Conservation (phyloP, 2,329 filamentous ascomycete species). For the Cadophora malorum region DNA sequence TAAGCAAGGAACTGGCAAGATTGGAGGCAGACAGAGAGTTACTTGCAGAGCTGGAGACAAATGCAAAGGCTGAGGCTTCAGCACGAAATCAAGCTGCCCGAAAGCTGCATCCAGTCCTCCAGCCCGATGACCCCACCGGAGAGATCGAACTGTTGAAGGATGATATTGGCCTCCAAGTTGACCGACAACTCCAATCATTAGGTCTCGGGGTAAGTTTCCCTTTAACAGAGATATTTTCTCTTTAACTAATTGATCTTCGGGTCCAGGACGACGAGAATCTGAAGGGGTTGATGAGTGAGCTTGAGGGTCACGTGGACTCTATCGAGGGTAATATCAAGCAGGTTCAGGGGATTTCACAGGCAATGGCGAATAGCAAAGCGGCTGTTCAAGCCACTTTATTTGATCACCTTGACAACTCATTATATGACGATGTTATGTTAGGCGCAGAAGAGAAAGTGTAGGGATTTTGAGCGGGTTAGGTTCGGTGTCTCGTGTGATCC, state of each 20-base stretch:
- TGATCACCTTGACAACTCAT: conserved; percentile 38
- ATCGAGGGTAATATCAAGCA: conserved; percentile 44
- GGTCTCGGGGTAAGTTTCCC: conserved; percentile 36
- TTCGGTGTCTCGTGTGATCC: conserved; percentile 8
- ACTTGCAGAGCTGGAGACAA: conserved; percentile 59
- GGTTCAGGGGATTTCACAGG: conserved; percentile 41
- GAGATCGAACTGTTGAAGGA: conserved; percentile 30
- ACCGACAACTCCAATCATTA: conserved; percentile 11
- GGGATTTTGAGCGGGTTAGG: neutral
- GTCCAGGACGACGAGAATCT: conserved; percentile 41
- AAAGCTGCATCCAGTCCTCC: conserved; percentile 44
- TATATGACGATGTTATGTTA: conserved; percentile 44
- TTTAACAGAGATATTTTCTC: neutral
- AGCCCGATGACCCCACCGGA: conserved; percentile 25
- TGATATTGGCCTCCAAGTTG: conserved; percentile 30
- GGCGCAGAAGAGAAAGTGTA: conserved; percentile 30
- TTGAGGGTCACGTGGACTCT: conserved; percentile 44
- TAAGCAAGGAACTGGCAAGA: conserved; percentile 60
- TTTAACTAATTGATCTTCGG: conserved; percentile 24
- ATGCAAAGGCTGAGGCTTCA: conserved; percentile 60
- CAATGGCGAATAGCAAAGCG: conserved; percentile 43
- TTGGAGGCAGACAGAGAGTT: conserved; percentile 62
- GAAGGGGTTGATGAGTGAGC: conserved; percentile 36
- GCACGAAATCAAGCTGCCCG: conserved; percentile 54
- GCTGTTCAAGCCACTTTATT: conserved; percentile 44